Percentiles rank a stretch among this genome's conserved stretches.
phyloP scores from a whole-genome alignment of 2,329 filamentous ascomycete species.

The Aaosphaeria pasadenensis region DNA sequence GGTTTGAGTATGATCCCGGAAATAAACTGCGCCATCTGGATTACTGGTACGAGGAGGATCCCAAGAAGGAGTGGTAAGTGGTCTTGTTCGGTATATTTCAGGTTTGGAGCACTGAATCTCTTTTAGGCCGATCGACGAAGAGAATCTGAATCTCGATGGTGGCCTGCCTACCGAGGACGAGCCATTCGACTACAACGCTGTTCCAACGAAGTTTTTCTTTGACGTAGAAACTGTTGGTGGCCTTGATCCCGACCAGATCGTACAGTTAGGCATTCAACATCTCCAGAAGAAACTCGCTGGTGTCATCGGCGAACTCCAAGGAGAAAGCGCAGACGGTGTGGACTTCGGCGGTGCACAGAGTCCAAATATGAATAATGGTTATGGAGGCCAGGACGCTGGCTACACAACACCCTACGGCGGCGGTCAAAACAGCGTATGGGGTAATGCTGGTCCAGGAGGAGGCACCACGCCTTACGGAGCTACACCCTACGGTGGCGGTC shows the following conservation, averaged over 20 bases:
- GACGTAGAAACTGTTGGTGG: slow-evolving; percentile 88
- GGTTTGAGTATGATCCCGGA: slow-evolving; percentile 97
- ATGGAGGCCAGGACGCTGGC: slow-evolving; percentile 60
- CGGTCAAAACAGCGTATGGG: slow-evolving; percentile 61
- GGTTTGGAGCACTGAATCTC: slow-evolving; percentile 1
- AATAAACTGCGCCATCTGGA: slow-evolving; percentile 92
- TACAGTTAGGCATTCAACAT: slow-evolving; percentile 83
- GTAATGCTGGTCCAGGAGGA: slow-evolving; percentile 29
- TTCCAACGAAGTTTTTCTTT: slow-evolving; percentile 83
- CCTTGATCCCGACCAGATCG: slow-evolving; percentile 84
- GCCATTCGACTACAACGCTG: slow-evolving; percentile 85
- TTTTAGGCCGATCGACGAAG: slow-evolving; percentile 75
- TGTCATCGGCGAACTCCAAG: slow-evolving; percentile 65
- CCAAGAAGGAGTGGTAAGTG: slow-evolving; percentile 77
- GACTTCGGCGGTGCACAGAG: slow-evolving; percentile 64
- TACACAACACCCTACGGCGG: slow-evolving; percentile 67
- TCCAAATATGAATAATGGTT: slow-evolving; percentile 54
- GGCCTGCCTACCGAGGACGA: slow-evolving; percentile 76
- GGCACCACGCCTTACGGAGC: slow-evolving; percentile 57
- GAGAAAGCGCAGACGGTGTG: slow-evolving; percentile 46
- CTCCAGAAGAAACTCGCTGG: slow-evolving; percentile 86
- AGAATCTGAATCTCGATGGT: slow-evolving; percentile 73
- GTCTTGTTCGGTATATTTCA: slow-evolving; percentile 7
- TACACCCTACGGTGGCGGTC: slow-evolving; percentile 54
- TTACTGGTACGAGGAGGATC: slow-evolving; percentile 90